Evolutionary conservation across 179 eudicot species (phyloP), one percentile per base, ranked within the genome.

Genomic region (Kewa caespitosa): DNA sequence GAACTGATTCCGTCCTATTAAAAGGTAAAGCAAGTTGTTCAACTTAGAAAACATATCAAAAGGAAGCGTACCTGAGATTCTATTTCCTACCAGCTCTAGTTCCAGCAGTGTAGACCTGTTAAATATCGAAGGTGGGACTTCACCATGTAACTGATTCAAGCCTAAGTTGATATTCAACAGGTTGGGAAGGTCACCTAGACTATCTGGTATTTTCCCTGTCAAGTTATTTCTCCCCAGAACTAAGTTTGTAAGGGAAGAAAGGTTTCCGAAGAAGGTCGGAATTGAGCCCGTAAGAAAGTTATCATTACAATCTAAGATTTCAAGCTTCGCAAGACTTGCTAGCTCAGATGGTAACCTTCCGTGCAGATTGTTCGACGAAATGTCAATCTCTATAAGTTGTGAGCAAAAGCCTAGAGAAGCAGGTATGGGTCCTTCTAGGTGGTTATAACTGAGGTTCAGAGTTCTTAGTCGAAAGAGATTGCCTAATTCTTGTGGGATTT

Each of bases 21-120:
- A 57, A 41, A 81, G 64, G 31, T 17, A 38, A 12, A 30, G 37
- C 38, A 76, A 60, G 78, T 63, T 76, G 1, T 10, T 32, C 43
- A 76, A 63, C 41, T 37, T 81, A 0, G 67, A 30, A 37, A 81
- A 77, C 77, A 81, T 81, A 68, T 81, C 63, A 13, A 70, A 34
- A 63, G 84, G 84, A 73, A 81, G 84, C 18, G 42, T 46, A 46
- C 84, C 84, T 13, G 80, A 76, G n/a, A 81, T 36, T 12, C 38
- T 43, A 60, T 81, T 81, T 30, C 33, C 66, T 23, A 36, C 75
- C 65, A 81, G 20, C 7, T 17, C 50, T 52, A 81, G 17, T 28
- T 46, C 50, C 4, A 67, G 60, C 43, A 81, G 37, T 13, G 80
- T 72, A 60, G 84, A 67, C 3, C 38, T 43, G 34, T 81, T 81